Evolutionary conservation across 2,329 filamentous ascomycete species (phyloP).

Genomic region (Geosmithia flava): DNA sequence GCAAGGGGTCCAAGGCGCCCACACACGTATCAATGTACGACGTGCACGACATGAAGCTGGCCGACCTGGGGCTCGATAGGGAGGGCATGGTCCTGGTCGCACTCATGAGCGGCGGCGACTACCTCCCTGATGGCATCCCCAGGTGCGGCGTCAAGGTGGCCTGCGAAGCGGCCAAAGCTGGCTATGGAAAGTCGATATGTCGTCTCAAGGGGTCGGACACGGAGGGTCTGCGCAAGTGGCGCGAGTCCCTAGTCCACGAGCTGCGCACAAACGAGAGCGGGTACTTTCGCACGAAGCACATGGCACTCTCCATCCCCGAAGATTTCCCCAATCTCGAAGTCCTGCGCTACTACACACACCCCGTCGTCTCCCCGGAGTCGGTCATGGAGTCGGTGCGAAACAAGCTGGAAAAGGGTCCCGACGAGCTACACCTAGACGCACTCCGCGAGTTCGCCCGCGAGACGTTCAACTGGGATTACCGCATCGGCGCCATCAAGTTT

Average conservation of each 20-base stretch:
- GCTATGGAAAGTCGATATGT: constrained; percentile 70
- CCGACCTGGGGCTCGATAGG: constrained; percentile 53
- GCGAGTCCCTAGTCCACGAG: constrained; percentile 58
- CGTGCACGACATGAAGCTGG: constrained; percentile 36
- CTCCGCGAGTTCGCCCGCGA: constrained; percentile 65
- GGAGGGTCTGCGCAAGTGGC: constrained; percentile 55
- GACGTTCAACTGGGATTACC: constrained; percentile 76
- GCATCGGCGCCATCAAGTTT: constrained; percentile 71
- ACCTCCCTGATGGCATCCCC: constrained; percentile 75
- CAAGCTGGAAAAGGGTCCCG: constrained; percentile 7
- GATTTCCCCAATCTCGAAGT: constrained; percentile 71
- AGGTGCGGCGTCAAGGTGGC: constrained; percentile 82
- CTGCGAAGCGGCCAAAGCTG: constrained; percentile 78
- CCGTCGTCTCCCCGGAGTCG: constrained; percentile 62
- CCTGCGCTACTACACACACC: constrained; percentile 77
- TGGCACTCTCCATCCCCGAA: constrained; percentile 60
- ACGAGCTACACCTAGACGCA: constrained; percentile 21
- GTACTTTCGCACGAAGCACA: constrained; percentile 67
- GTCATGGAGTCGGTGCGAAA: constrained; percentile 12
- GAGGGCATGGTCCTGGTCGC: constrained; percentile 92
- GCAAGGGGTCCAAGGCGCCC: constrained; percentile 49
- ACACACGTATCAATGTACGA: constrained; percentile 84
- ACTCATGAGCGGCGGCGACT: constrained; percentile 91
- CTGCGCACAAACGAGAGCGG: constrained; percentile 73
- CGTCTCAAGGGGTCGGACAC: constrained; percentile 46